A percentile compares a stretch with the other conserved stretches of the same genome.
Conservation (phyloP, 768 basidiomycete species). For the Neoboletus magnificus region DNA sequence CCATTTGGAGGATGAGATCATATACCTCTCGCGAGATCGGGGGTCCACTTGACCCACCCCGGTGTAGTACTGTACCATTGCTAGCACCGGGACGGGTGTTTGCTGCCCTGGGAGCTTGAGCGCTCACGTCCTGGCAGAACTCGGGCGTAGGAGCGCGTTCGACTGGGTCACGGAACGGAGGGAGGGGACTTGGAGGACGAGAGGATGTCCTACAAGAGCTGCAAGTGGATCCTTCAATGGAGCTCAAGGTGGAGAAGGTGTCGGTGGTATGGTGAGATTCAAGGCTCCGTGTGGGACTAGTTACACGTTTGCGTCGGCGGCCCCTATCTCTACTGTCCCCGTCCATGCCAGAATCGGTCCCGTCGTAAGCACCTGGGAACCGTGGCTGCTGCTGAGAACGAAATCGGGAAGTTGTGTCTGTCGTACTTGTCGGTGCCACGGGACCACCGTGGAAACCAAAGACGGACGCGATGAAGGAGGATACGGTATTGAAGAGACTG, state of each 20-base stretch:
- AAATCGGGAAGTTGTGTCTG: neutral
- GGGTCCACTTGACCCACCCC: neutral
- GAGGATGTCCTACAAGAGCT: conserved; percentile 34
- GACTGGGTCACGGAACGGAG: conserved; percentile 25
- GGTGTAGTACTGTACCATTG: neutral
- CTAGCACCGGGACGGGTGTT: neutral
- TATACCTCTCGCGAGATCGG: conserved; percentile 30
- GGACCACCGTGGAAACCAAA: conserved; percentile 11
- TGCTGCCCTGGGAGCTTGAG: neutral
- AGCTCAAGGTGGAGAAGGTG: conserved; percentile 49
- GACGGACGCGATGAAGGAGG: conserved; percentile 15
- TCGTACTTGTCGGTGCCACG: neutral
- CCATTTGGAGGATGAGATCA: conserved; percentile 39
- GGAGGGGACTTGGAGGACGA: conserved; percentile 20
- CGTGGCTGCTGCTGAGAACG: conserved; percentile 1
- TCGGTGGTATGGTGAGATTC: conserved; percentile 28
- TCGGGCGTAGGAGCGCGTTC: conserved; percentile 35
- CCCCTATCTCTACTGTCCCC: neutral
- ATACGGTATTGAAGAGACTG: conserved; percentile 14
- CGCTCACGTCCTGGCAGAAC: conserved; percentile 6
- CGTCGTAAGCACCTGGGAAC: conserved; percentile 23
- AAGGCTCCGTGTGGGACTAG: neutral
- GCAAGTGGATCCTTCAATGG: conserved; percentile 38
- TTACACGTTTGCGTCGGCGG: neutral
- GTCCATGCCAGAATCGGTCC: conserved; percentile 11